Evolutionary conservation across 2,329 filamentous ascomycete genomes (phyloP).

Genomic region (Plectosphaerella sp.): DNA sequence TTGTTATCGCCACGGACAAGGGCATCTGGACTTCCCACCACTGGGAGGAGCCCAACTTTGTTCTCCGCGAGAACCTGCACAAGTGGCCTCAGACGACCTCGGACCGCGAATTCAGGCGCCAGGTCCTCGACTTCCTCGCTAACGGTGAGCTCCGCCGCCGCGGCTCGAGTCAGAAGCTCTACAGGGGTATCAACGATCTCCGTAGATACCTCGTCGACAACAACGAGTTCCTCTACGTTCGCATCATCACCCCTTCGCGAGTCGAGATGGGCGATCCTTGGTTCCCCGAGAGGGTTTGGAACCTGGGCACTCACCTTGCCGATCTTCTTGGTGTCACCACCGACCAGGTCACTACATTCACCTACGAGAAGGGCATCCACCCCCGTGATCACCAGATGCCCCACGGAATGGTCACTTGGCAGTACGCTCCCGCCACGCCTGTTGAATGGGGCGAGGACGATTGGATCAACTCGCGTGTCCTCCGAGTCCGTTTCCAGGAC

Average conservation of each 20-base stretch:
- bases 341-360: not conserved
- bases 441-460: not conserved
- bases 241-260: not conserved
- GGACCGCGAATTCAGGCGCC: not conserved
- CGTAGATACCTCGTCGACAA: not conserved
- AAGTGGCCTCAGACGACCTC: slow-evolving; percentile 1
- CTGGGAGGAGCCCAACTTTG: slow-evolving; percentile 4
- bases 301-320: not conserved
- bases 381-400: not conserved
- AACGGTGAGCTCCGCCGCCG: not conserved
- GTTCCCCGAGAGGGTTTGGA: not conserved
- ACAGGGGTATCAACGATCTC: not conserved
- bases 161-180: not conserved
- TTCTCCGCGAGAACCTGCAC: not conserved
- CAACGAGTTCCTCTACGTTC: slow-evolving; percentile 1
- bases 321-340: not conserved
- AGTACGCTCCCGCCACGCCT: not conserved
- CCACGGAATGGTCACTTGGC: not conserved
- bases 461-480: not conserved
- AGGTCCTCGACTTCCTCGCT: not conserved
- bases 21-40: slow-evolving; percentile 5
- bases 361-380: not conserved
- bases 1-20: slow-evolving; percentile 1
- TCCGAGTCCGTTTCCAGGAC: not conserved
- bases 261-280: not conserved